Evolutionary conservation across 2,329 filamentous ascomycete species (phyloP), one percentile per base, ranked within the genome.

Genomic region (Colletotrichum limetticola): DNA sequence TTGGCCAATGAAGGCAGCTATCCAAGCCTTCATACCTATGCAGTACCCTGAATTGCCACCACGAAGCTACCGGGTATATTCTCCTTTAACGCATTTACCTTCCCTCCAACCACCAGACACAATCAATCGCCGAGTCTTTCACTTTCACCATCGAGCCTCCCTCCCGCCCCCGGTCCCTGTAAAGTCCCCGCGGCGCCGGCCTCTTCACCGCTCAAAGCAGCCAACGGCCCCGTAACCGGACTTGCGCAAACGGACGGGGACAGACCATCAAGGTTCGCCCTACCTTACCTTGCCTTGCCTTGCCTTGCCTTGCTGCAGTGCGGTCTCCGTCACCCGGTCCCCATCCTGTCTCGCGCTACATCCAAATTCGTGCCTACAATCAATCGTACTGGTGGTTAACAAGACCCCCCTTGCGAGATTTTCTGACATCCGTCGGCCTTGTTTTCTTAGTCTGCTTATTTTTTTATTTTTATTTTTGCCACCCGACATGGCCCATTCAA

Each of bases 121-220:
- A 4, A 12, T 16, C 60, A 73, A 70, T 70, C 55, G 35, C 60
- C 14, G 66, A 26, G 67, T 61, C 35, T 12, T 49, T 49, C 35
- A 53, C 35, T 16, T n/a, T 49, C 35, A 53, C 53, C 46, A 52
- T 65, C 5, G 14, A 22, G 24, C 32, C 53, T 22, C 32, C 70
- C 60, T 53, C 32, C 30, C 55, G 32, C 53, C 65, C 69, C 70
- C 59, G 32, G 59, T 64, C 70, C 70, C 35, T 72, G 70, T 49
- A 32, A 57, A 56, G 26, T 60, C 56, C 30, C 49, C 35, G 69
- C 65, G 65, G 59, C 59, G 59, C 70, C 46, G 70, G 66, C 12
- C n/a, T 59, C 61, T 72, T 72, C 71, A 72, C 71, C 71, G 71
- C 66, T 70, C 32, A 72, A 72, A 70, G 57, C 66, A 66, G 60